A percentile compares a stretch with the other conserved stretches of the same genome.
phyloP scores from a whole-genome alignment of 768 basidiomycete genomes.

The Naganishia friedmannii region DNA sequence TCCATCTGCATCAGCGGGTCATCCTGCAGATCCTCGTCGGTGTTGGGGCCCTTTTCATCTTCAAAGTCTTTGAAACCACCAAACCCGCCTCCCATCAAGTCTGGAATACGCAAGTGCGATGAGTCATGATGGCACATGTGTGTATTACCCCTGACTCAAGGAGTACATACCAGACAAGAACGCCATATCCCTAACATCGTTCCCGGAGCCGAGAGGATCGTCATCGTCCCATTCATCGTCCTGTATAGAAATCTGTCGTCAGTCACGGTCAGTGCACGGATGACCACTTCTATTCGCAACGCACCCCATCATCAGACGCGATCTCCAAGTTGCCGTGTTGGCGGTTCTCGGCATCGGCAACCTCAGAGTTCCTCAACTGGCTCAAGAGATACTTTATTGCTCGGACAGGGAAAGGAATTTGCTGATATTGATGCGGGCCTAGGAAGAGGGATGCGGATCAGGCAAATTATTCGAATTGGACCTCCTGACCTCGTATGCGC shows the following conservation, averaged over 20 bases:
- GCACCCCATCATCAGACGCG: constrained; percentile 54
- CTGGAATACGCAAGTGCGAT: constrained; percentile 40
- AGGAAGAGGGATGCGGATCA: constrained; percentile 24
- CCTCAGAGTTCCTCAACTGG: constrained; percentile 73
- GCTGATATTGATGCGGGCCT: constrained; percentile 85
- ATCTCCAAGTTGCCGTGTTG: constrained; percentile 50
- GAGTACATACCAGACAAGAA: constrained; percentile 63
- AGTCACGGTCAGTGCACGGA: no score
- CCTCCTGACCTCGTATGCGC: constrained; percentile 41
- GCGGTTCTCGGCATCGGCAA: constrained; percentile 57
- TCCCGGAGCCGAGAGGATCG: constrained; percentile 60
- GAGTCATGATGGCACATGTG: constrained; percentile 23
- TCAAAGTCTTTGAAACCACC: constrained; percentile 60
- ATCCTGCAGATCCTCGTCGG: constrained; percentile 80
- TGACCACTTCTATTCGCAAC: no score
- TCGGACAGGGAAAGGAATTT: constrained; percentile 83
- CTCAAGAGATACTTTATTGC: constrained; percentile 82
- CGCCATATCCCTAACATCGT: constrained; percentile 68
- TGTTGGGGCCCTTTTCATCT: constrained; percentile 71
- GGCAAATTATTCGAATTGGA: background rate
- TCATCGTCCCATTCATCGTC: constrained; percentile 95
- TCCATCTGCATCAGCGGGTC: constrained; percentile 87
- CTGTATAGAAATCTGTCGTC: constrained; percentile 21
- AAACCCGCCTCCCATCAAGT: constrained; percentile 67
- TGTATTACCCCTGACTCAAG: background rate